Conservation (phyloP, 139 green algal species). For the Haematococcus lacustris region DNA sequence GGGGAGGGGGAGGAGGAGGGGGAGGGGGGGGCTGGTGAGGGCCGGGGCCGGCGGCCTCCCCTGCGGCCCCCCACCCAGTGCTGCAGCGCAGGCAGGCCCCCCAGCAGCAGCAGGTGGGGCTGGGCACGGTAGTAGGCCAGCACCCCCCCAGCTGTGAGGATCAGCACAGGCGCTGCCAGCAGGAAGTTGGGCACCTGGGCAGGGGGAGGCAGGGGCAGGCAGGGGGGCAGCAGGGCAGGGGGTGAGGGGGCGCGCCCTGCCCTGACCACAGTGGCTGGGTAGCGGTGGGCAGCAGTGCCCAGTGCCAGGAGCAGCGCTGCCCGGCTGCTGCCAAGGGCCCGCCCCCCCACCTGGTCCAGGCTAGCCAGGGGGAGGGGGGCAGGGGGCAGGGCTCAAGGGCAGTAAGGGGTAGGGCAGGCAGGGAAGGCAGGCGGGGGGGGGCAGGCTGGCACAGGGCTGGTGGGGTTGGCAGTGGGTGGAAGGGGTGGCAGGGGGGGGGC, state of each 20-base stretch:
- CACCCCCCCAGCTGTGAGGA: slow-evolving; percentile 29
- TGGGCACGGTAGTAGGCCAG: slow-evolving; percentile 23
- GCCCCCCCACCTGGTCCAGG: not conserved
- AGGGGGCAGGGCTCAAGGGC: not conserved
- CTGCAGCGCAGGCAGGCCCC: slow-evolving; percentile 8
- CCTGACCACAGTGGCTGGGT: too few species aligned
- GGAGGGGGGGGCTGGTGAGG: not conserved
- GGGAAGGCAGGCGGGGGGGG: too few species aligned
- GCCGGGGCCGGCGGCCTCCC: not conserved
- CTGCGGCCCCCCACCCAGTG: not conserved
- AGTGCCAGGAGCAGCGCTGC: not conserved
- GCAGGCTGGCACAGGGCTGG: too few species aligned
- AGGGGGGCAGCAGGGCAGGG: too few species aligned
- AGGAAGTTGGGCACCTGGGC: slow-evolving; percentile 77
- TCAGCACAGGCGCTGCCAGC: slow-evolving; percentile 57
- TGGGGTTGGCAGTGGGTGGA: too few species aligned
- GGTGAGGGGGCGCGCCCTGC: too few species aligned
- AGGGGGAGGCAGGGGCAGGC: not conserved
- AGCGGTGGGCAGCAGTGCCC: not conserved
- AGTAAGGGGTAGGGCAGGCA: not conserved
- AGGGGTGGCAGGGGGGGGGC: too few species aligned
- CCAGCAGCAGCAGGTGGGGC: slow-evolving; percentile 1
- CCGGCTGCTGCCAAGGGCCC: not conserved
- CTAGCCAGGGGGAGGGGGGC: not conserved
- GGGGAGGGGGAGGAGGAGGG: too few species aligned